Percentiles rank a stretch among this genome's conserved stretches.
phyloP scores from a whole-genome alignment of 192 early-diverging fungal species.

The Jimgerdemannia lactiflua region DNA sequence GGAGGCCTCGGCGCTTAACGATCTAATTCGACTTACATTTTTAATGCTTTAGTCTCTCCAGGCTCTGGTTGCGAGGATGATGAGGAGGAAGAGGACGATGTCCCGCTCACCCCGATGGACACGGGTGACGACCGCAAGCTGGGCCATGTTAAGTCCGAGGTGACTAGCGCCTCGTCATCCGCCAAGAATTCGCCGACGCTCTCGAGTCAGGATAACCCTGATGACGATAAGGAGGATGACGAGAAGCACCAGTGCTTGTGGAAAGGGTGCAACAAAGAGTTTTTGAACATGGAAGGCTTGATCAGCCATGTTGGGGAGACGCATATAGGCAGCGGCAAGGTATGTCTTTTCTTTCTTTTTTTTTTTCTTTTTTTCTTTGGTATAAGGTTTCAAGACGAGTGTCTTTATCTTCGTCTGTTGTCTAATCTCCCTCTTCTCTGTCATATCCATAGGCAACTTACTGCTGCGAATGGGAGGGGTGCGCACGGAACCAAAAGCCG shows the following conservation, averaged over 20 bases:
- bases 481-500: constrained; percentile 52
- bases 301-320: constrained; percentile 50
- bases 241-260: constrained; percentile 42
- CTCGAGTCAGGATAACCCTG: constrained; percentile 6
- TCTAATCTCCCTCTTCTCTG: constrained; percentile 3
- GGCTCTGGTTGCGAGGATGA: not conserved
- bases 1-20: too few species aligned
- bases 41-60: not conserved
- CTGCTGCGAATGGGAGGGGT: constrained; percentile 50
- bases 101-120: constrained; percentile 8
- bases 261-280: constrained; percentile 45
- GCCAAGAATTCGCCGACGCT: constrained; percentile 12
- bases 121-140: constrained; percentile 7
- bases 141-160: constrained; percentile 7
- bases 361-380: too few species aligned
- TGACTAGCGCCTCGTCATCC: constrained; percentile 14
- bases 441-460: constrained; percentile 35
- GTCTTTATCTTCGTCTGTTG: not conserved
- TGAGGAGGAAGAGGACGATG: constrained; percentile 8
- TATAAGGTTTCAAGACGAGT: not conserved
- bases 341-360: constrained; percentile 8
- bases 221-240: constrained; percentile 23
- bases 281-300: constrained; percentile 37
- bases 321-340: constrained; percentile 62
- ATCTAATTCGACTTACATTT: too few species aligned